Evolutionary conservation across 2,329 filamentous ascomycete species (phyloP), one percentile per base, ranked within the genome.

Genomic region (Pseudocercospora fijiensis): DNA sequence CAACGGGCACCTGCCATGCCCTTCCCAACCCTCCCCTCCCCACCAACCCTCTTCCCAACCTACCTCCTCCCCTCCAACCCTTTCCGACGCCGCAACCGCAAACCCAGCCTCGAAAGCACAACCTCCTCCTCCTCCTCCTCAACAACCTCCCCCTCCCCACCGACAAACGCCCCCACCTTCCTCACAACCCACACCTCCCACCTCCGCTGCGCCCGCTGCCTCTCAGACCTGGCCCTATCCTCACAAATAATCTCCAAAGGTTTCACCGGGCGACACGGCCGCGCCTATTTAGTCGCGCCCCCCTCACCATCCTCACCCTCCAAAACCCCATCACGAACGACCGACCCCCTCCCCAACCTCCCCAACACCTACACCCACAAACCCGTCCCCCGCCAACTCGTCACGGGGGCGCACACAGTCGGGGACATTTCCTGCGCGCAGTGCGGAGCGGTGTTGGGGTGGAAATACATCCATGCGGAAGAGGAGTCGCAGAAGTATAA

Each of bases 391-490:
- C 76, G 86, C 1, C 83, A 87, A 67, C 79, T 88, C 1, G 86
- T 88, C 43, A 88, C 86, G 1, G 86, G 86, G 53, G 81, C 82
- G 8, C 86, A 88, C 68, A 87, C 84, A 0, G 86, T 88, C 6
- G 81, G 81, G 61, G 86, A 88, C 65, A 82, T 88, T 49, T 82
- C 77, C 66, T 88, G 86, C 69, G 75, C 78, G 3, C 78, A 81
- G 53, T 88, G 86, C 66, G 84, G 82, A 1, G 81, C 73, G 60
- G 80, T 86, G 37, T 71, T 88, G 20, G 86, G 86, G 2, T 88
- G 86, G 86, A 88, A 88, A 74, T 88, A 88, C 70, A 81, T 88
- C 24, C 80, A 81, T 20, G 86, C 86, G 0, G 84, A 85, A 64
- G 85, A 88, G 67, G 85, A 87, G 63, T 78, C 75, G 10, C 86